Base-by-base conservation (phyloP, 768 basidiomycete genomes). In the Termitomyces sp. region DNA sequence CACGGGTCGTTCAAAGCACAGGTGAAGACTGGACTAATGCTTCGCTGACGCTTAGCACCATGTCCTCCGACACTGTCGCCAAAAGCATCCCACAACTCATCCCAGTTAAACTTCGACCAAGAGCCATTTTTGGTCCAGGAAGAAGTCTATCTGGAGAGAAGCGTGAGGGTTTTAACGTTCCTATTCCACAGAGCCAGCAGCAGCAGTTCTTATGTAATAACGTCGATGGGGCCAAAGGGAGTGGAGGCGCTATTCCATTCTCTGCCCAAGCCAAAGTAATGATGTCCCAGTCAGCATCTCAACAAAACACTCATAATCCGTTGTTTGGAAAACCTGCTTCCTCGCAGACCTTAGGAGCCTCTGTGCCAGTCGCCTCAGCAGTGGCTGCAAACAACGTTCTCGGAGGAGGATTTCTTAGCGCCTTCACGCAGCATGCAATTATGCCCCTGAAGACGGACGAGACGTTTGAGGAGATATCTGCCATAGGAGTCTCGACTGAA, bases 11-110 rank as follows among this genome's bases (percentile, higher is more conserved):
- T 0, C 84, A 87, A 61, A 67, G 66, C 61, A 84, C 85, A 0
- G 85, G 85, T 13, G 85, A 87, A 62, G 80, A 84, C 59, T 87
- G 85, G 85, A 73, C 63, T 24, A 70, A 77, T 57, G 73, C 79
- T 1, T 59, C 72, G 1, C 71, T 86, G 32, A 81, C 76, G 6
- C 71, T 87, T 29, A 84, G 79, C 67, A 84, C 84, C 2, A 76
- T 76, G 22, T 68, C 71, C 3, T 74, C 71, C 2, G 74, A 75
- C 36, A 69, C 66, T 2, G 53, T 68, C 2, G 66, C 58, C 46
- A 71, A 69, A 59, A 67, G 58, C 49, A 78, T 76, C 32, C 79
- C 72, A 36, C 46, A 64, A 36, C 64, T 79, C 34, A 36, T 36
- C 13, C 34, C 34, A 14, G 34, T 36, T 12, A 36, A 36, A 36